A percentile compares a stretch with the other conserved stretches of the same genome.
Conservation (phyloP, 495 filamentous ascomycete species). For the Amphirosellinia nigrospora region DNA sequence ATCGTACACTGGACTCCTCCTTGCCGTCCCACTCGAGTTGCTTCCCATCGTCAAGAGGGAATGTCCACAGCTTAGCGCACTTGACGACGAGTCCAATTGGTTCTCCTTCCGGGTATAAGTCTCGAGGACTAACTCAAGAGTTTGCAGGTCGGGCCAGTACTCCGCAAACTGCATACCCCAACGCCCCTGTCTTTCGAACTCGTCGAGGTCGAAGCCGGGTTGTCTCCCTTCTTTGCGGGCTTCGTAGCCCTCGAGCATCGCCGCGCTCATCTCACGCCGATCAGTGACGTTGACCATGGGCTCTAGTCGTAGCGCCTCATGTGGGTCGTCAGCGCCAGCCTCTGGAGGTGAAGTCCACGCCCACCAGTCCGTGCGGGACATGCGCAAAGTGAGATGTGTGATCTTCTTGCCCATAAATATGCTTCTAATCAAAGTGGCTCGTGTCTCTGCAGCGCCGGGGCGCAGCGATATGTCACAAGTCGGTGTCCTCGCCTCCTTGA, state of each 20-base stretch:
- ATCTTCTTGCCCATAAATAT: conserved; percentile 35
- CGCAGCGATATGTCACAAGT: neutral
- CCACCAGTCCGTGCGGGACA: conserved; percentile 42
- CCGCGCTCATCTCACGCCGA: conserved; percentile 18
- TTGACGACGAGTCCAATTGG: conserved; percentile 36
- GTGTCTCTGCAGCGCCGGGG: conserved; percentile 12
- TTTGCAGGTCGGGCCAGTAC: conserved; percentile 37
- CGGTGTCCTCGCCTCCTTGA: conserved; percentile 4
- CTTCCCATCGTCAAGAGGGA: conserved; percentile 31
- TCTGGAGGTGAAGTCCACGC: conserved; percentile 27
- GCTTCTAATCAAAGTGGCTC: conserved; percentile 22
- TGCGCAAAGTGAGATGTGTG: conserved; percentile 36
- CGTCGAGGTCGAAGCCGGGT: conserved; percentile 36
- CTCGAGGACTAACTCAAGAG: conserved; percentile 36
- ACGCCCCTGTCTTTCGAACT: conserved; percentile 35
- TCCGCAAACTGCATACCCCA: conserved; percentile 36
- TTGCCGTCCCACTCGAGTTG: conserved; percentile 33
- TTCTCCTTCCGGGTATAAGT: conserved; percentile 32
- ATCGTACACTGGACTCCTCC: conserved; percentile 24
- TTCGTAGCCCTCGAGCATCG: conserved; percentile 36
- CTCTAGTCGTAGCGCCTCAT: conserved; percentile 34
- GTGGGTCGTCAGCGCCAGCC: neutral
- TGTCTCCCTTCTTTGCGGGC: conserved; percentile 33
- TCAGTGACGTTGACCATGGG: conserved; percentile 39
- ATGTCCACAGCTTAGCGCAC: conserved; percentile 40